Evolutionary conservation across 2,329 filamentous ascomycete genomes (phyloP).

Genomic region (Stachybotrys chlorohalonatus): DNA sequence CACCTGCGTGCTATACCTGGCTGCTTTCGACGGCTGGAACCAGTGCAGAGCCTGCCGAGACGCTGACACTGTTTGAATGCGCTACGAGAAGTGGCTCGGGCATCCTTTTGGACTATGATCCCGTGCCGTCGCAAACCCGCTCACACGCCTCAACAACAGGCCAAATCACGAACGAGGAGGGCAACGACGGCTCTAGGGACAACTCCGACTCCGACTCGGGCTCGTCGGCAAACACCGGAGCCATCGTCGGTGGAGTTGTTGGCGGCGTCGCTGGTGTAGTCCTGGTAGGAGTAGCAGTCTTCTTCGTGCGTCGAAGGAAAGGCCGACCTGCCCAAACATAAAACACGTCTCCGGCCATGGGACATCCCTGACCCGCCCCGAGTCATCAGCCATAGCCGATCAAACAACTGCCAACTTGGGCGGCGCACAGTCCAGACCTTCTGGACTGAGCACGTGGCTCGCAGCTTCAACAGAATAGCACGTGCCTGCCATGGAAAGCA

Average conservation of each 20-base stretch:
- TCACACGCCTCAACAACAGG: slow-evolving; percentile 3
- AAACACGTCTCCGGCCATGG: background rate
- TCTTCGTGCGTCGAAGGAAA: slow-evolving; percentile 25
- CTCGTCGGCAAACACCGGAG: slow-evolving; percentile 22
- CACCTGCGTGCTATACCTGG: slow-evolving; percentile 19
- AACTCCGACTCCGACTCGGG: slow-evolving; percentile 16
- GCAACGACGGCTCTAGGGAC: slow-evolving; percentile 15
- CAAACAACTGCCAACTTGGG: background rate
- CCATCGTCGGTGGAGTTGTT: slow-evolving; percentile 37
- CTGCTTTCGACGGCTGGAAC: slow-evolving; percentile 12
- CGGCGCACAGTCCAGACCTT: background rate
- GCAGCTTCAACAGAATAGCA: too few relatives aligned
- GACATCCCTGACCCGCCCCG: background rate
- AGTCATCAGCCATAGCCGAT: background rate
- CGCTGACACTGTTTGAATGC: slow-evolving; percentile 18
- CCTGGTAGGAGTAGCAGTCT: slow-evolving; percentile 27
- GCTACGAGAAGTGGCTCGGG: slow-evolving; percentile 11
- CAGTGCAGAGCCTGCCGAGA: slow-evolving; percentile 5
- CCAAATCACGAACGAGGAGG: slow-evolving; percentile 1
- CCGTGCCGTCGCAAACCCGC: slow-evolving; percentile 11
- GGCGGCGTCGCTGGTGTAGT: slow-evolving; percentile 33
- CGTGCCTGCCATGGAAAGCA: too few relatives aligned
- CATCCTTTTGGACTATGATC: slow-evolving; percentile 20
- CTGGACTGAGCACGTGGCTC: too few relatives aligned
- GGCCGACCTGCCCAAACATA: background rate